These are phyloP conservation scores for Aspergillus sparsus DNA, from an alignment of 495 filamentous ascomycete species.

Conservation along the genomic window DNA sequence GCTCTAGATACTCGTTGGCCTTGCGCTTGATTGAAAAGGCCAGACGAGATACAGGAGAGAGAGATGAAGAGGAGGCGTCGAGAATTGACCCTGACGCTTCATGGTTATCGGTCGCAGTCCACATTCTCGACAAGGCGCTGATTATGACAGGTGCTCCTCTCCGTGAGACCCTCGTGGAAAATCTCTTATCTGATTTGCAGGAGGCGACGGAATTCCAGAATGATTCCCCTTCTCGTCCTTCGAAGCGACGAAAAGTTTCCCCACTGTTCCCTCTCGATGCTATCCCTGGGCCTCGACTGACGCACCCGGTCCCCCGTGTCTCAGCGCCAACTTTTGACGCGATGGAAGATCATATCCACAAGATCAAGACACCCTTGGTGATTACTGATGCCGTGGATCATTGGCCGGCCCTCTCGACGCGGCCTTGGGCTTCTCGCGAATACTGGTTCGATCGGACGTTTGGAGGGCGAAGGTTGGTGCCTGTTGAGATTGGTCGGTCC, in stretches of 20 bases:
- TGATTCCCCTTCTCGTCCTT: conserved; percentile 20
- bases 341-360: conserved; percentile 65
- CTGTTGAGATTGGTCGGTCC: conserved; percentile 83
- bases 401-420: conserved; percentile 77
- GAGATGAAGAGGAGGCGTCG: conserved; percentile 3
- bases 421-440: conserved; percentile 68
- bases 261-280: conserved; percentile 43
- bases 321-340: conserved; percentile 53
- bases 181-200: conserved; percentile 35
- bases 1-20: neutral
- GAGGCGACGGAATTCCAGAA: conserved; percentile 18
- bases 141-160: conserved; percentile 77
- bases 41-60: neutral
- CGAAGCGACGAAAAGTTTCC: conserved; percentile 40
- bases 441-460: conserved; percentile 80
- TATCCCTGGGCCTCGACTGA: conserved; percentile 36
- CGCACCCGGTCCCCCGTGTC: conserved; percentile 38
- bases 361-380: conserved; percentile 62
- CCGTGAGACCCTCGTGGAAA: conserved; percentile 62
- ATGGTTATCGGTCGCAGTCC: conserved; percentile 53
- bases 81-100: conserved; percentile 20
- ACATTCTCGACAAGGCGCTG: conserved; percentile 72
- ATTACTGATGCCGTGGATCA: conserved; percentile 61
- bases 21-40: conserved; percentile 23
- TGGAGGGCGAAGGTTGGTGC: conserved; percentile 74